phyloP scores from a whole-genome alignment of 2,329 filamentous ascomycete species.

The Epichloe coenophiala region DNA sequence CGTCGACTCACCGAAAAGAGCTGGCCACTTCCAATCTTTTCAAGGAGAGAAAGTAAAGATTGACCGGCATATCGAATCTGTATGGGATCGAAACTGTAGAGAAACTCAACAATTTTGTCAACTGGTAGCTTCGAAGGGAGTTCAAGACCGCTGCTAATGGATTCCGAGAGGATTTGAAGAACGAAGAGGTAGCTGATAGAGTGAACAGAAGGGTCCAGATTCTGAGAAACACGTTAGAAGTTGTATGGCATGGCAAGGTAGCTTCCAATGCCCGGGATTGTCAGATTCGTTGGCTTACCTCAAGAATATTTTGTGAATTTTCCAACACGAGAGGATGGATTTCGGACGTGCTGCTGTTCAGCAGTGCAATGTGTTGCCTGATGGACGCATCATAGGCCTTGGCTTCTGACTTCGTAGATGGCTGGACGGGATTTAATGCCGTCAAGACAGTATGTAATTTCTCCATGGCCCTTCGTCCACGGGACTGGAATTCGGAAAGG shows the following conservation, averaged over 20 bases:
- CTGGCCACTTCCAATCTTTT: slow-evolving; percentile 23
- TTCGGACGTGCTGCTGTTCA: not conserved
- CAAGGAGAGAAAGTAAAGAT: slow-evolving; percentile 30
- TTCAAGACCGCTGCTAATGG: slow-evolving; percentile 13
- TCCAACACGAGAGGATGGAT: slow-evolving; percentile 15
- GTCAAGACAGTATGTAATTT: not conserved
- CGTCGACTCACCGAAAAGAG: slow-evolving; percentile 27
- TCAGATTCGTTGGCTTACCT: slow-evolving; percentile 16
- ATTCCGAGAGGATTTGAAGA: slow-evolving; percentile 26
- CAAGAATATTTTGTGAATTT: slow-evolving; percentile 25
- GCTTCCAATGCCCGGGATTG: not conserved
- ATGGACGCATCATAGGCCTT: slow-evolving; percentile 3
- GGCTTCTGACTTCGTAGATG: not conserved
- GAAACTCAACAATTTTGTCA: slow-evolving; percentile 30
- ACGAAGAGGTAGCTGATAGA: slow-evolving; percentile 38
- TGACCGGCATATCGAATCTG: slow-evolving; percentile 39
- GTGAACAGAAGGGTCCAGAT: slow-evolving; percentile 32
- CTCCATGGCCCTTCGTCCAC: slow-evolving; percentile 1
- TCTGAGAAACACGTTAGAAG: slow-evolving; percentile 16
- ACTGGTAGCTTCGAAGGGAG: slow-evolving; percentile 21
- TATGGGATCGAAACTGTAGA: slow-evolving; percentile 33
- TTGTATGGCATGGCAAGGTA: not conserved
- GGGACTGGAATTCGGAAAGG: not conserved
- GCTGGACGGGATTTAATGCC: not conserved
- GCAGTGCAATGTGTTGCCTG: slow-evolving; percentile 2